Percentiles rank a stretch among this genome's conserved stretches.
Evolutionary conservation across 192 early-diverging fungal genomes (phyloP).

Genomic region (Mortierella alpina): DNA sequence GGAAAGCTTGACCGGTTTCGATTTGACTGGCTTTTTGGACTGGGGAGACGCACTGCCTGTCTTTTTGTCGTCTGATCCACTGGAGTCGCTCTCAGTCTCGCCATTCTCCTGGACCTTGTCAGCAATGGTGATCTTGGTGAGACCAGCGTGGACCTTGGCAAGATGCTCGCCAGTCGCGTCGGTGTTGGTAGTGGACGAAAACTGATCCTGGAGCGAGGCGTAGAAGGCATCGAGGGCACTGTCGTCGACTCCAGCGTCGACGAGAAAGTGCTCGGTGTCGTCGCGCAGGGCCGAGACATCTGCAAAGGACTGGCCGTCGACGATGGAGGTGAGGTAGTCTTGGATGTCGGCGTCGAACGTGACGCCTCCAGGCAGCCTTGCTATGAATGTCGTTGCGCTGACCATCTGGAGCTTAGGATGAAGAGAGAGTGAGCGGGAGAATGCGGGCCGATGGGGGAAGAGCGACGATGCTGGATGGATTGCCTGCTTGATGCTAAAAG

Average conservation of each 20-base stretch:
- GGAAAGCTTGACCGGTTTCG: slow-evolving; percentile 48
- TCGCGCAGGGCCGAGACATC: slow-evolving; percentile 64
- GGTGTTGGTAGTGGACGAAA: neutral
- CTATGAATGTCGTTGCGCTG: slow-evolving; percentile 35
- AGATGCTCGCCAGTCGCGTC: neutral
- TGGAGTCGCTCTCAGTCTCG: slow-evolving; percentile 11
- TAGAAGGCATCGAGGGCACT: slow-evolving; percentile 62
- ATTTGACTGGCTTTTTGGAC: slow-evolving; percentile 28
- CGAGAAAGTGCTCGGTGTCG: slow-evolving; percentile 71
- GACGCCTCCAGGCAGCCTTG: slow-evolving; percentile 33
- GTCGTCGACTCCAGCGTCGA: slow-evolving; percentile 69
- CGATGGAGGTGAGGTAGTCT: slow-evolving; percentile 42
- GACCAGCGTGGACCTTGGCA: slow-evolving; percentile 10
- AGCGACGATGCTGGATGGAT: neutral
- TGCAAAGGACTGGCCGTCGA: slow-evolving; percentile 41
- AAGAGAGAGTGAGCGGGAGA: neutral
- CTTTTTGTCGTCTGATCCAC: slow-evolving; percentile 29
- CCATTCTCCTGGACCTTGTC: slow-evolving; percentile 8
- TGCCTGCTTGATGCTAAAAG: neutral
- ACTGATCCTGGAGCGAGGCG: slow-evolving; percentile 17
- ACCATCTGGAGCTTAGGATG: slow-evolving; percentile 13
- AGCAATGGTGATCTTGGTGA: slow-evolving; percentile 17
- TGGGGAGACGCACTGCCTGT: slow-evolving; percentile 9
- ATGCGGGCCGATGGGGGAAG: neutral
- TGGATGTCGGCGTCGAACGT: slow-evolving; percentile 41